phyloP scores from a whole-genome alignment of 805 yeast genomes.

The Teunomyces aglyptinius region DNA sequence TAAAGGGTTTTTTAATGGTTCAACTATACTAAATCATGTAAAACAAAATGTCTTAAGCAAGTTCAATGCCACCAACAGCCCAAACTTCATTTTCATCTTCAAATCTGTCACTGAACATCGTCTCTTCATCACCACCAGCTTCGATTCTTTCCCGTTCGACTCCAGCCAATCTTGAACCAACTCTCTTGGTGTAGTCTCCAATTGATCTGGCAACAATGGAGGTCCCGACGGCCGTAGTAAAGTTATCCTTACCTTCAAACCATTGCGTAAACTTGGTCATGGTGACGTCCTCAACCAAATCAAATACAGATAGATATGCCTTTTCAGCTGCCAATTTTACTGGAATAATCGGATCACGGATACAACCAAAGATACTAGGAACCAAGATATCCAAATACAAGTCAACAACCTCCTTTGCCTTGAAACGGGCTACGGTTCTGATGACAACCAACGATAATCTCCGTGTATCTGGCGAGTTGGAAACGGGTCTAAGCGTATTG shows the following conservation, averaged over 20 bases:
- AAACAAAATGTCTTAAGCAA: conserved; percentile 11
- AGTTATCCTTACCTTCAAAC: conserved; percentile 48
- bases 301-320: conserved; percentile 72
- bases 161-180: conserved; percentile 78
- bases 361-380: conserved; percentile 75
- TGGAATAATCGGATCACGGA: conserved; percentile 87
- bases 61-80: conserved; percentile 76
- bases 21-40: not conserved
- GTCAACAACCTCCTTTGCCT: conserved; percentile 47
- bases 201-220: conserved; percentile 66
- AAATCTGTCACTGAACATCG: conserved; percentile 76
- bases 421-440: conserved; percentile 69
- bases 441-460: conserved; percentile 73
- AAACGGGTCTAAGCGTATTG: conserved; percentile 49
- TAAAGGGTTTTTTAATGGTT: conserved; percentile 1
- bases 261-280: conserved; percentile 57
- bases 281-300: conserved; percentile 64
- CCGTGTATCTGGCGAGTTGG: conserved; percentile 71
- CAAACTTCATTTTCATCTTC: conserved; percentile 88
- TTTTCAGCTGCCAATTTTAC: conserved; percentile 93
- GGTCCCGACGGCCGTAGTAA: conserved; percentile 45
- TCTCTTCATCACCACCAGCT: conserved; percentile 87
- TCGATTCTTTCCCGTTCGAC: conserved; percentile 85
- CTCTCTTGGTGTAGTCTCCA: conserved; percentile 86
- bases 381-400: conserved; percentile 57